phyloP scores from a whole-genome alignment of 257 asterid genomes.

The Salvia splendens region DNA sequence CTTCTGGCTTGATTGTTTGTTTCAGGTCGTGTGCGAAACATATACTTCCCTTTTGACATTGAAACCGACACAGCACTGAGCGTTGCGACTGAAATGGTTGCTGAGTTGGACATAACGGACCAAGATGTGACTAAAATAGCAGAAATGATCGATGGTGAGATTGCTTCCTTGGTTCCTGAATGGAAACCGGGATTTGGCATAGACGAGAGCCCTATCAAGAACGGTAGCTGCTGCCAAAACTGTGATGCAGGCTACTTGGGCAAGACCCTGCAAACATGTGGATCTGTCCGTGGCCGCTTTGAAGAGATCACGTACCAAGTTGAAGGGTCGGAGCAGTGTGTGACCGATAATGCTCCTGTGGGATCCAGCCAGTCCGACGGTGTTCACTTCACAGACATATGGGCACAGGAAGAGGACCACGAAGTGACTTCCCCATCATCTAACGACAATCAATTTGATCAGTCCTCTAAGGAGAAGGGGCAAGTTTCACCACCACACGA shows the following conservation, averaged over 20 bases:
- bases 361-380: conserved; percentile 42
- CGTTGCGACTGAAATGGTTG: conserved; percentile 88
- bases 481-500: conserved; percentile 33
- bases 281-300: conserved; percentile 76
- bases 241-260: conserved; percentile 42
- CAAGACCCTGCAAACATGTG: conserved; percentile 51
- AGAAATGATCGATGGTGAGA: conserved; percentile 77
- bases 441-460: conserved; percentile 25
- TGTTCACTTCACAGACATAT: conserved; percentile 37
- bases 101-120: conserved; percentile 79
- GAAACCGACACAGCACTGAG: conserved; percentile 70
- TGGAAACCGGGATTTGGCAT: conserved; percentile 58
- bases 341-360: conserved; percentile 41
- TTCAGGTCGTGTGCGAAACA: conserved; percentile 78
- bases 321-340: conserved; percentile 55
- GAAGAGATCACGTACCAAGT: conserved; percentile 77
- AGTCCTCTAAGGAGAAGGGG: conserved; percentile 27
- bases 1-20: conserved; percentile 21
- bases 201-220: conserved; percentile 41
- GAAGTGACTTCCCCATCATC: conserved; percentile 30
- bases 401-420: conserved; percentile 44
- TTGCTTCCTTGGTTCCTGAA: conserved; percentile 67
- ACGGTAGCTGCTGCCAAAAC: conserved; percentile 41
- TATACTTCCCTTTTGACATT: conserved; percentile 78
- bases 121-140: conserved; percentile 82